phyloP scores from a whole-genome alignment of 495 filamentous ascomycete genomes.

The Parmelia sp. region DNA sequence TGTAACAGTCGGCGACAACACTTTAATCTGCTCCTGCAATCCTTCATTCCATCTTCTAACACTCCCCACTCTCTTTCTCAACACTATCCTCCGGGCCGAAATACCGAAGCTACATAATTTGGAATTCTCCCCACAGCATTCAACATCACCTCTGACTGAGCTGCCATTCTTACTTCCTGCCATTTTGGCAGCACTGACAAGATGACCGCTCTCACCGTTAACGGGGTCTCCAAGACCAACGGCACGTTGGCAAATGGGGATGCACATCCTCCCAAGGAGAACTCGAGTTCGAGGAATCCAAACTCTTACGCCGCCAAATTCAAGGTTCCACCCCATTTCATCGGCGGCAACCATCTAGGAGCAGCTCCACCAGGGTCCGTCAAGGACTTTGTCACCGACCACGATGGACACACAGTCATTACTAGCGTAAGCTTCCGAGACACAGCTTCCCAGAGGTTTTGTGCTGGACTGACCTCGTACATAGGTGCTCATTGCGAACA shows the following conservation, averaged over 20 bases:
- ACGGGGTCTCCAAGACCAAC: slow-evolving; percentile 28
- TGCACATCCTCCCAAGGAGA: slow-evolving; percentile 40
- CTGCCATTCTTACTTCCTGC: not conserved
- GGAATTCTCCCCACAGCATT: not conserved
- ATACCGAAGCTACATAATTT: not conserved
- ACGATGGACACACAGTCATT: slow-evolving; percentile 96
- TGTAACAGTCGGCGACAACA: not conserved
- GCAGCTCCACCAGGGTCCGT: slow-evolving; percentile 72
- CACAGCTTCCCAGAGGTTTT: not conserved
- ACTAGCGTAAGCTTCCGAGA: slow-evolving; percentile 64
- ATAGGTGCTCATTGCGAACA: slow-evolving; percentile 98
- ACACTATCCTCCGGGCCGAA: not conserved
- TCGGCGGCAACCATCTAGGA: slow-evolving; percentile 82
- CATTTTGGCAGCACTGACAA: slow-evolving; percentile 2
- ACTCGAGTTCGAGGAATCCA: slow-evolving; percentile 27
- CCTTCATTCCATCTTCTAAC: not conserved
- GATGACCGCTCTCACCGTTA: slow-evolving; percentile 20
- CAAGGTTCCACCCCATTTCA: slow-evolving; percentile 84
- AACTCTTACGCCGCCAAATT: slow-evolving; percentile 66
- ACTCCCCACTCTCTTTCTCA: not conserved
- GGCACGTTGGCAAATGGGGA: slow-evolving; percentile 35
- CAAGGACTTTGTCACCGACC: slow-evolving; percentile 85
- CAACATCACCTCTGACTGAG: not conserved
- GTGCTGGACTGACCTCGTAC: not conserved
- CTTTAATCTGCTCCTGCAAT: not conserved